These are phyloP conservation scores for Pseudozyma flocculosa DNA, from an alignment of 1,284 basidiomycete genomes.

Conservation along the genomic window DNA sequence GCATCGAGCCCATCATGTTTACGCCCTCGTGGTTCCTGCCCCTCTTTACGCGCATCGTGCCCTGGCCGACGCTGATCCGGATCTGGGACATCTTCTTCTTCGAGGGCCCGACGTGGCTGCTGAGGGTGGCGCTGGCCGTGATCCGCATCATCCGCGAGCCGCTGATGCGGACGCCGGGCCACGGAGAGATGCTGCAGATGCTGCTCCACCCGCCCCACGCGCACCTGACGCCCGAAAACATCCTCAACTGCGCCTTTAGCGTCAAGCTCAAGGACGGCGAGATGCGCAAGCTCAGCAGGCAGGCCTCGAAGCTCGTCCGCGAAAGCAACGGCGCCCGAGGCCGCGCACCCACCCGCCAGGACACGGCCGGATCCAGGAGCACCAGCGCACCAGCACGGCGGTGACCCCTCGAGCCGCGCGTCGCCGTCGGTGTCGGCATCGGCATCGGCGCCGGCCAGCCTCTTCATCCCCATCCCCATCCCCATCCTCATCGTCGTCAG, in stretches of 20 bases:
- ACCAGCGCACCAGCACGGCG: slow-evolving; percentile 19
- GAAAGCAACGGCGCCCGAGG: slow-evolving; percentile 16
- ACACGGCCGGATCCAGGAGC: slow-evolving; percentile 7
- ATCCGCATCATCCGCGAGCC: slow-evolving; percentile 64
- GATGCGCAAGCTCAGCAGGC: slow-evolving; percentile 66
- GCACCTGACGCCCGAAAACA: slow-evolving; percentile 59
- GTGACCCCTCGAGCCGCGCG: too few species aligned
- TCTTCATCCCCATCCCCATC: too few species aligned
- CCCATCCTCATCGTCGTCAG: too few species aligned
- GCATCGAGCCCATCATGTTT: slow-evolving; percentile 52
- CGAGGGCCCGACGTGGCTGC: slow-evolving; percentile 74
- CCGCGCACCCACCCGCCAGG: slow-evolving; percentile 1
- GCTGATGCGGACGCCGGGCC: slow-evolving; percentile 63
- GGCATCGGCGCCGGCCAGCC: too few species aligned
- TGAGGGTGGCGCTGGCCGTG: slow-evolving; percentile 76
- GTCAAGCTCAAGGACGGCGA: slow-evolving; percentile 81
- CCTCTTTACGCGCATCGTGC: slow-evolving; percentile 76
- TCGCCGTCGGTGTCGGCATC: too few species aligned
- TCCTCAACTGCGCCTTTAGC: slow-evolving; percentile 67
- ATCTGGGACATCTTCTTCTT: slow-evolving; percentile 82
- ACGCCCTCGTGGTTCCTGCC: slow-evolving; percentile 56
- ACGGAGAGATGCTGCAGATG: slow-evolving; percentile 64
- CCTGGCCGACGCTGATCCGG: slow-evolving; percentile 72
- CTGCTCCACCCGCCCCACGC: slow-evolving; percentile 63
- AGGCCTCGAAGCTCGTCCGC: slow-evolving; percentile 46